Conservation (phyloP, 192 early-diverging fungal genomes). For the Coemansia sp. region DNA sequence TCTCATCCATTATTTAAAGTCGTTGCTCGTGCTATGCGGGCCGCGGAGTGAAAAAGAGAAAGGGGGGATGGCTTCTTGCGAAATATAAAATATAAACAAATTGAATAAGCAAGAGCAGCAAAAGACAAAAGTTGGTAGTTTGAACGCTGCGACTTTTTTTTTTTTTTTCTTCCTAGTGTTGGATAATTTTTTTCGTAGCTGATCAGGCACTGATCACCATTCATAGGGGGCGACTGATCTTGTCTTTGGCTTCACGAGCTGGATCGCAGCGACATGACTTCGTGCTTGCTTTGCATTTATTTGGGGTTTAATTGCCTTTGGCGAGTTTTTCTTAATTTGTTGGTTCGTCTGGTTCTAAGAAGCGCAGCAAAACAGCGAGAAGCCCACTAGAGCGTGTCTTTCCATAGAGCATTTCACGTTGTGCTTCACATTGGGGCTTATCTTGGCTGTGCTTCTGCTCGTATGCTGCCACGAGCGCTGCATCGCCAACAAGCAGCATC, state of each 20-base stretch:
- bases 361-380: neutral
- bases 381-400: neutral
- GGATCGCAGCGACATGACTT: too few species aligned
- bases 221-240: neutral
- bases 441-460: neutral
- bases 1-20: constrained; percentile 34
- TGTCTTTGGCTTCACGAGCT: too few species aligned
- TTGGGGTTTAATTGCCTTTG: neutral
- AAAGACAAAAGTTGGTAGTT: neutral
- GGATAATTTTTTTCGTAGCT: constrained; percentile 3
- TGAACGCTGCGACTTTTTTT: constrained; percentile 2
- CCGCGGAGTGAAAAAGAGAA: neutral
- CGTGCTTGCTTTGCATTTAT: neutral
- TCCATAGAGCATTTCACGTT: neutral
- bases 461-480: constrained; percentile 17
- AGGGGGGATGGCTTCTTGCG: neutral
- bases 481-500: constrained; percentile 15
- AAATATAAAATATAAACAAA: neutral
- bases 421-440: neutral
- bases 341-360: neutral
- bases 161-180: neutral
- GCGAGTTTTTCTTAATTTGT: neutral
- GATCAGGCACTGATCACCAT: neutral
- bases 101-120: neutral
- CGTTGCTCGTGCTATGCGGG: neutral